Base-by-base conservation (phyloP, 1,139 yeast genomes). In the Yamadazyma atmosphaerica region DNA sequence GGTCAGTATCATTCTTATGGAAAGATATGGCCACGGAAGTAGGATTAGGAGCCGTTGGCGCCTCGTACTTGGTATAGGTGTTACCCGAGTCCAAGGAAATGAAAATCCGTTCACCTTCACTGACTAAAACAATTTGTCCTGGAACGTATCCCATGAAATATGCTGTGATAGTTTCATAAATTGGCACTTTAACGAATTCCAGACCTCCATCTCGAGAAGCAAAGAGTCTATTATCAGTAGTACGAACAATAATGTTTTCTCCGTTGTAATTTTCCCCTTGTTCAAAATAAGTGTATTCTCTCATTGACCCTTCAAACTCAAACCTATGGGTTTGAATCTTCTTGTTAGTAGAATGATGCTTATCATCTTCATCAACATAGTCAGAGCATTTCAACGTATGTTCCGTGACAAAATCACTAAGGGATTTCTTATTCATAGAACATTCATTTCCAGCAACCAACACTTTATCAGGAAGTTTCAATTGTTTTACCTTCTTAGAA, bases 141-240 rank as follows among this genome's bases (percentile, higher is more conserved):
- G 82, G 74, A 49, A 74, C 74, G 44, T 68, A 74, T 38, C 94
- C 92, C 36, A 80, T 70, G 35, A 72, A 70, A 29, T 84, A 72
- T 6, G 76, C 78, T 4, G 72, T 47, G 32, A 87, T 70, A 16
- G 73, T 67, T 15, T 75, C 82, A 28, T 65, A 63, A 4, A 75
- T 55, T 1, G 66, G 74, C 16, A 77, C 68, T 43, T 65, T 64
- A 12, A 68, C 66, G 65, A 90, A 83, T 1, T 61, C 60, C 3
- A 66, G 56, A 15, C 98, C 98, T 34, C 94, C 95, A 60, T 89
- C 82, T 52, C 81, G 85, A 1, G 96, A 86, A 11, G 87, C 72
- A 50, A 63, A 83, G 2, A 81, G 70, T 8, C 68, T 62, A 27
- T 77, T 71, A 25, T 68, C 62, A 18, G 63, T 58, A 0, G 92